Conservation (phyloP, 148 eudicot species). For the Bassia scoparia region DNA sequence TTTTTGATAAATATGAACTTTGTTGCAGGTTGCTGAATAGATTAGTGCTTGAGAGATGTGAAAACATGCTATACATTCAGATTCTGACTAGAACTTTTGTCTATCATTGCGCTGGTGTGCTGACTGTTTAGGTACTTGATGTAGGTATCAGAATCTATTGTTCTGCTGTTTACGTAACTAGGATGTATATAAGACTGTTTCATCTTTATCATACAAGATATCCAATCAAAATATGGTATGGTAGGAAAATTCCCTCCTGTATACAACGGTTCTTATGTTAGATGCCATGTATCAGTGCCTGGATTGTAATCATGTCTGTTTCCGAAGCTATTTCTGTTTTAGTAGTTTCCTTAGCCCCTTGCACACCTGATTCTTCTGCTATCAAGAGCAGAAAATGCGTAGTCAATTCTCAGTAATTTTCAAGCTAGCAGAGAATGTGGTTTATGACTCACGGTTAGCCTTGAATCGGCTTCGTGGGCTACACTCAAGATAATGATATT, state of each 20-base stretch:
- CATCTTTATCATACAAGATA: conserved; percentile 5
- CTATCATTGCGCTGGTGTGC: neutral
- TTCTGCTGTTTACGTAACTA: neutral
- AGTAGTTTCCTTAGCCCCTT: too few relatives aligned
- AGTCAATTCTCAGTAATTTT: too few relatives aligned
- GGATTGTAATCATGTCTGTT: too few relatives aligned
- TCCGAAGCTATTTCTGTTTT: too few relatives aligned
- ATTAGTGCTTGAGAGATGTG: neutral
- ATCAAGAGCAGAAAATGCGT: too few relatives aligned
- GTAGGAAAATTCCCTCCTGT: neutral
- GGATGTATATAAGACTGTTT: conserved; percentile 9
- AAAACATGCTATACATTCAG: neutral
- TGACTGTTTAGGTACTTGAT: neutral
- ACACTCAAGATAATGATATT: too few relatives aligned
- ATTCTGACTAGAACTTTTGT: neutral
- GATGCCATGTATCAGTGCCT: neutral
- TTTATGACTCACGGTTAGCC: too few relatives aligned
- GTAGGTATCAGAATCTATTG: neutral
- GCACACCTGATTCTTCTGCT: too few relatives aligned
- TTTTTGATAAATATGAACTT: neutral
- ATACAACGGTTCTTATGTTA: neutral
- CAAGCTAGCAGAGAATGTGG: too few relatives aligned
- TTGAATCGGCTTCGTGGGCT: too few relatives aligned
- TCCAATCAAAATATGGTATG: neutral
- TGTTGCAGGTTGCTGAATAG: conserved; percentile 26